Evolutionary conservation across 2,329 filamentous ascomycete species (phyloP).

Genomic region (Monosporascus ibericus): DNA sequence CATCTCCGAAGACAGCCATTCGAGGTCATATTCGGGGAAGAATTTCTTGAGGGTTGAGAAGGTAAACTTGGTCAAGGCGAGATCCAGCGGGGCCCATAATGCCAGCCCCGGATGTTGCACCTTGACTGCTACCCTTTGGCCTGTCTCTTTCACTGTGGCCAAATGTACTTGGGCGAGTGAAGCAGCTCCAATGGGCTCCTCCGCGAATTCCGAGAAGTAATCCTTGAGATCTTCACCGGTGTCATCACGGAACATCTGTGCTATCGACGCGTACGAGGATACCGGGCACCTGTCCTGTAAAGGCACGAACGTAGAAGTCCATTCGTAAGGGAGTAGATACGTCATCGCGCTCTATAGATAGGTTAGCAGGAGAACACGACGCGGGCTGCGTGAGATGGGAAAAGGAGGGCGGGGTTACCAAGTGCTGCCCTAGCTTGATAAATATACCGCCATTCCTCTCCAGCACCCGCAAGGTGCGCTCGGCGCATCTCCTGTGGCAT

Average conservation of each 20-base stretch:
- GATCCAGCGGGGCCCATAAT: constrained; percentile 84
- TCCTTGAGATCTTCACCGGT: constrained; percentile 74
- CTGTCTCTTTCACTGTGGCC: constrained; percentile 73
- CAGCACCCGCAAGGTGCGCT: constrained; percentile 76
- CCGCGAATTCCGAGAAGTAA: constrained; percentile 79
- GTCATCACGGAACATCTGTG: constrained; percentile 78
- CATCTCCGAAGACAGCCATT: constrained; percentile 94
- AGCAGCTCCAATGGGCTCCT: constrained; percentile 79
- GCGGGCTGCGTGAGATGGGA: background rate
- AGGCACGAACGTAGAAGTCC: constrained; percentile 93
- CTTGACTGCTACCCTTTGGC: constrained; percentile 89
- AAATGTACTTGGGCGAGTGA: constrained; percentile 93
- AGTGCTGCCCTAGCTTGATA: constrained; percentile 93
- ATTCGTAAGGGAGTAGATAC: constrained; percentile 84
- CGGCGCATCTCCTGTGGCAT: constrained; percentile 89
- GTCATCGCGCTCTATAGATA: constrained; percentile 76
- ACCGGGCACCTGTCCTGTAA: constrained; percentile 94
- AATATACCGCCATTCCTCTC: constrained; percentile 98
- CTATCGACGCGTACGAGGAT: constrained; percentile 80
- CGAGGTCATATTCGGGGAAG: constrained; percentile 96
- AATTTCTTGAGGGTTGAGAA: constrained; percentile 86
- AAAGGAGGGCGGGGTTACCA: constrained; percentile 41
- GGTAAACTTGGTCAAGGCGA: constrained; percentile 79
- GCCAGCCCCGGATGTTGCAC: constrained; percentile 88
- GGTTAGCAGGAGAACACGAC: constrained; percentile 14